Percentiles rank a stretch among this genome's conserved stretches.
Evolutionary conservation across 1,284 basidiomycete genomes (phyloP).

Genomic region (Pseudozyma thailandica): DNA sequence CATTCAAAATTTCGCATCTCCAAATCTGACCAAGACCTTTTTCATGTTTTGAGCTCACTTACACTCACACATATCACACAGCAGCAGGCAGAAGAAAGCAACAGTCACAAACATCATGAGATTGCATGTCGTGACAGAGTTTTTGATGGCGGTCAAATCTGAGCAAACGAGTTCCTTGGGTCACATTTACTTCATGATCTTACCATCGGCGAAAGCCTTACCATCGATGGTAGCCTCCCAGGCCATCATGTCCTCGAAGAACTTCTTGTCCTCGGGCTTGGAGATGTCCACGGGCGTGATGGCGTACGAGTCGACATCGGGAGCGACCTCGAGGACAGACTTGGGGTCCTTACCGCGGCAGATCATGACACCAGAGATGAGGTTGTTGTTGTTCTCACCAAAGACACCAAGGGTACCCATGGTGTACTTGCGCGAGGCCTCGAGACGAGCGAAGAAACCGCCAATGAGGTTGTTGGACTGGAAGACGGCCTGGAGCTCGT

Average conservation of each 20-base stretch:
- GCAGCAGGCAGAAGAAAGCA: too few species aligned
- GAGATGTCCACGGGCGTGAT: constrained; percentile 74
- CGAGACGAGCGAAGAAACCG: constrained; percentile 92
- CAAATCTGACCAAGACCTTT: too few species aligned
- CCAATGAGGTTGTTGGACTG: constrained; percentile 75
- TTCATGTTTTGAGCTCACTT: too few species aligned
- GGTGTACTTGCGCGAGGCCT: constrained; percentile 71
- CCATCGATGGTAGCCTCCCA: constrained; percentile 64
- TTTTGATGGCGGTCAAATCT: not conserved
- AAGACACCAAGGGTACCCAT: constrained; percentile 93
- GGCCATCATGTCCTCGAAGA: constrained; percentile 67
- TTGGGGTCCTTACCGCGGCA: constrained; percentile 76
- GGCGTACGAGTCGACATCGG: constrained; percentile 90
- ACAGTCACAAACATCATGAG: not conserved
- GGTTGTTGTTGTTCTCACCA: constrained; percentile 77
- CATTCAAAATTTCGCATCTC: too few species aligned
- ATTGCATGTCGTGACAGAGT: constrained; percentile 1
- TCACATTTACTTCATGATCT: constrained; percentile 64
- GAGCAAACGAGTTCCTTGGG: not conserved
- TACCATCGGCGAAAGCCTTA: constrained; percentile 62
- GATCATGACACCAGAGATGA: constrained; percentile 78
- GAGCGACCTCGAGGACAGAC: constrained; percentile 72
- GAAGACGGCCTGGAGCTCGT: constrained; percentile 82
- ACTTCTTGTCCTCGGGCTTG: constrained; percentile 67
- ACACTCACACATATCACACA: constrained; percentile 1